Conservation (phyloP, 2,329 filamentous ascomycete species). For the Fulvia fulva region DNA sequence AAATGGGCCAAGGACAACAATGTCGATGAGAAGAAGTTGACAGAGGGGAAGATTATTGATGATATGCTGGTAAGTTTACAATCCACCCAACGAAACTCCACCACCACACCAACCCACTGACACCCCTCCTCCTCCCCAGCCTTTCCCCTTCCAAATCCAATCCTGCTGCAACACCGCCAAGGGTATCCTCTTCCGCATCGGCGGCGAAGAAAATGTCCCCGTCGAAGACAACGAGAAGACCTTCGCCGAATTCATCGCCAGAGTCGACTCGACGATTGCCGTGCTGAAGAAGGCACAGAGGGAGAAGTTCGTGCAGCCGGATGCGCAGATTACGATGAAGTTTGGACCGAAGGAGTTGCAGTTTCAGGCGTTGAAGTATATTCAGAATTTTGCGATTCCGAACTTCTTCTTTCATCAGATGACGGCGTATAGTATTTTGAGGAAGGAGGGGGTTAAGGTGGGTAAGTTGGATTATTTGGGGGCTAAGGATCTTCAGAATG, state of each 20-base stretch:
- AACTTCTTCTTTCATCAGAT: conserved; percentile 63
- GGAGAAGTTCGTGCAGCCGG: conserved; percentile 39
- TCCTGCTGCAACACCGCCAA: conserved; percentile 42
- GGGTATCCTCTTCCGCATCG: conserved; percentile 38
- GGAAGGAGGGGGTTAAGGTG: conserved; percentile 58
- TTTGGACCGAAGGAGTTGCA: conserved; percentile 33
- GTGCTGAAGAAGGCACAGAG: conserved; percentile 44
- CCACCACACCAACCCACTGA: too few species aligned
- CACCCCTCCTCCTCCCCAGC: too few species aligned
- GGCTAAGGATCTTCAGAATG: conserved; percentile 14
- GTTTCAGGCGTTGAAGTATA: conserved; percentile 46
- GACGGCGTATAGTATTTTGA: conserved; percentile 58
- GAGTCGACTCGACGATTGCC: conserved; percentile 47
- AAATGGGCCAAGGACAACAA: conserved; percentile 37
- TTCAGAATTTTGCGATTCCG: conserved; percentile 50
- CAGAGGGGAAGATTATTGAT: conserved; percentile 42
- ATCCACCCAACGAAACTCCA: too few species aligned
- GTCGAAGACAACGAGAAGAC: conserved; percentile 46
- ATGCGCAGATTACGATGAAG: conserved; percentile 30
- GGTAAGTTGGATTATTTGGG: conserved; percentile 58
- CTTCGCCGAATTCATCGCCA: conserved; percentile 46
- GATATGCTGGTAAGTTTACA: conserved; percentile 44
- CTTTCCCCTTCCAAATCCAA: conserved; percentile 46
- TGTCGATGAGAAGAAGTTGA: conserved; percentile 35
- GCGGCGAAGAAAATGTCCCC: conserved; percentile 31